Percentiles rank a stretch among this genome's conserved stretches.
These are phyloP conservation scores for Paxillus involutus DNA, from an alignment of 768 basidiomycete genomes.

Conservation along the genomic window DNA sequence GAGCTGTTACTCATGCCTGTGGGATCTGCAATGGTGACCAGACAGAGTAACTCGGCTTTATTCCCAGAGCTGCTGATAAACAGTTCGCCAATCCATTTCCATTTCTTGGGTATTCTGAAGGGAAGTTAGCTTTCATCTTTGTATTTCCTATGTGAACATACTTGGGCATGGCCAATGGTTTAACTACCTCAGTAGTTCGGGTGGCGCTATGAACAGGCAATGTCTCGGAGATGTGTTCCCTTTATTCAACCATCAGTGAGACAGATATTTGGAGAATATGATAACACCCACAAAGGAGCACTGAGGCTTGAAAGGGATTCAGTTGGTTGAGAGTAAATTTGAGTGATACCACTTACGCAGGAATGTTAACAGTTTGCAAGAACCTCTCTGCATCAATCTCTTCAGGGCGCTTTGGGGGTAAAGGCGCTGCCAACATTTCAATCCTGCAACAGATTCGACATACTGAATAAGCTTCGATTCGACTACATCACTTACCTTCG, in stretches of 20 bases:
- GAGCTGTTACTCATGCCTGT: constrained; percentile 43
- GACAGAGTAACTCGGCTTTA: constrained; percentile 46
- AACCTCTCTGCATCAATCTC: constrained; percentile 27
- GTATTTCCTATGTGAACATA: constrained; percentile 10
- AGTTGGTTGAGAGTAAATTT: neutral
- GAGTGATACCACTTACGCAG: constrained; percentile 18
- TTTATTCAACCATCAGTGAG: constrained; percentile 1
- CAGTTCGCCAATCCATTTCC: constrained; percentile 65
- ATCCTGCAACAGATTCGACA: neutral
- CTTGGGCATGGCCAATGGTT: constrained; percentile 24
- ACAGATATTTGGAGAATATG: neutral
- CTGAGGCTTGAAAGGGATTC: constrained; percentile 17
- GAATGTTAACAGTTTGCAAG: constrained; percentile 23
- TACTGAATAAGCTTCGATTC: neutral
- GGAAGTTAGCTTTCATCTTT: constrained; percentile 3
- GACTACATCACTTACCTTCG: constrained; percentile 13
- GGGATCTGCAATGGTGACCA: constrained; percentile 46
- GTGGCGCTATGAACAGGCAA: constrained; percentile 3
- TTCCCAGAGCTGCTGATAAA: constrained; percentile 38
- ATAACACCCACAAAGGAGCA: constrained; percentile 23
- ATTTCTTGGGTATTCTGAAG: constrained; percentile 55
- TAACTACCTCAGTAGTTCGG: constrained; percentile 8
- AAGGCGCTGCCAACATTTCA: constrained; percentile 2
- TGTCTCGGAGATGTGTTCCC: constrained; percentile 11
- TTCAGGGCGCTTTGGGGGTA: constrained; percentile 19